Percentiles rank a stretch among this genome's conserved stretches.
These are phyloP conservation scores for Suaeda aralocaspica DNA, from an alignment of 148 eudicot genomes.

Conservation along the genomic window DNA sequence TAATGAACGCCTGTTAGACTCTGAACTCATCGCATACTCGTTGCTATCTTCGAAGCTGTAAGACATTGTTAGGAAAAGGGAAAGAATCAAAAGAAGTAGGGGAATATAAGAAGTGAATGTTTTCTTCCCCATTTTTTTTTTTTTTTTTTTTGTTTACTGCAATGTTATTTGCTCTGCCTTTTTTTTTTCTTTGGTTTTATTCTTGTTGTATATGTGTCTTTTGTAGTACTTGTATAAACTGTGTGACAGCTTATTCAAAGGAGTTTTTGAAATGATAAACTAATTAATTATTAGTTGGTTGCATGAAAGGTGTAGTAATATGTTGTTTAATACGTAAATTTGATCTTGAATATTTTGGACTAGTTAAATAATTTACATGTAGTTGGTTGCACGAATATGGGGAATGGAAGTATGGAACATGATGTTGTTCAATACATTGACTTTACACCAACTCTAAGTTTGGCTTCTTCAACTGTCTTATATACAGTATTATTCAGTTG, in stretches of 20 bases:
- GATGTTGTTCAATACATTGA: neutral
- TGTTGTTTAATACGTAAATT: neutral
- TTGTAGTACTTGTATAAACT: neutral
- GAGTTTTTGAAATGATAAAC: neutral
- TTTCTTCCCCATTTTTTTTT: neutral
- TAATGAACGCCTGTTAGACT: constrained; percentile 48
- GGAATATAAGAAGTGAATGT: neutral
- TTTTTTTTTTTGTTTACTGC: neutral
- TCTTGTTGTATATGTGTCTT: too few relatives aligned
- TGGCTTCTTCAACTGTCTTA: neutral
- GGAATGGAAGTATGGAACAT: neutral
- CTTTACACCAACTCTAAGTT: neutral
- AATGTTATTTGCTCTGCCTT: neutral
- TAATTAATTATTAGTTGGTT: neutral
- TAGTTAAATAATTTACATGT: neutral
- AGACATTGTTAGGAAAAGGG: constrained; percentile 8
- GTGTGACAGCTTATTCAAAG: neutral
- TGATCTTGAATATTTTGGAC: neutral
- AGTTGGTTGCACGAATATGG: constrained; percentile 3
- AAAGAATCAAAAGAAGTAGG: neutral
- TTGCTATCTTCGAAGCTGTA: constrained; percentile 28
- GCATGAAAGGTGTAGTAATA: neutral
- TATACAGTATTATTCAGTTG: neutral
- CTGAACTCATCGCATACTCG: constrained; percentile 55
- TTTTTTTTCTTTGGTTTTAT: neutral